Percentiles rank a stretch among this genome's conserved stretches.
Evolutionary conservation across 495 filamentous ascomycete species (phyloP).

Genomic region (Chaetomium cochliodes): DNA sequence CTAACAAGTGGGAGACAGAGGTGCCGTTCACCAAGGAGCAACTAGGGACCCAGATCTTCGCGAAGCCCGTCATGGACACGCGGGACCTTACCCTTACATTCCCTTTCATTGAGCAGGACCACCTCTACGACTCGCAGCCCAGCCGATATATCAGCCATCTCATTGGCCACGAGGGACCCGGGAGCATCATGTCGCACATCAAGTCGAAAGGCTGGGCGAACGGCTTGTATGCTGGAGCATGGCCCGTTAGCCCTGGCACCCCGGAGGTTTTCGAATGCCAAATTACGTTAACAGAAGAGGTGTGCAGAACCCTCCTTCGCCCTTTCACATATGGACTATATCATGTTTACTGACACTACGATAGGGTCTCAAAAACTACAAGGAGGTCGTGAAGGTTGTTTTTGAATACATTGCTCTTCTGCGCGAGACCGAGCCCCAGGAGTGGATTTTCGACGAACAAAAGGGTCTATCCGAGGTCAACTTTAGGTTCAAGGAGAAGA

Average conservation of each 20-base stretch:
- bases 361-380: constrained; percentile 68
- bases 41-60: constrained; percentile 79
- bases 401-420: constrained; percentile 96
- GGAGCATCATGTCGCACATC: constrained; percentile 91
- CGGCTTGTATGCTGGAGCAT: constrained; percentile 74
- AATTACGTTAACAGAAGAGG: constrained; percentile 83
- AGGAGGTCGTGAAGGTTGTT: constrained; percentile 79
- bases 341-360: constrained; percentile 17
- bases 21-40: constrained; percentile 65
- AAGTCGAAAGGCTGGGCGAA: constrained; percentile 97
- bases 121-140: constrained; percentile 77
- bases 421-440: constrained; percentile 72
- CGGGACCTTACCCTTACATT: constrained; percentile 82
- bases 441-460: constrained; percentile 92
- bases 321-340: neutral
- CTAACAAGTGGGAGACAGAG: constrained; percentile 77
- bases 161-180: constrained; percentile 95
- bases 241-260: constrained; percentile 74
- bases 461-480: constrained; percentile 86
- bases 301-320: constrained; percentile 22
- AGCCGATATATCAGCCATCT: constrained; percentile 89
- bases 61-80: constrained; percentile 94
- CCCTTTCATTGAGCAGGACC: constrained; percentile 85
- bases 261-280: constrained; percentile 75
- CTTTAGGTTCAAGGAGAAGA: constrained; percentile 93